A percentile compares a stretch with the other conserved stretches of the same genome.
phyloP scores from a whole-genome alignment of 2,329 filamentous ascomycete genomes.

The Arthroderma sp. region DNA sequence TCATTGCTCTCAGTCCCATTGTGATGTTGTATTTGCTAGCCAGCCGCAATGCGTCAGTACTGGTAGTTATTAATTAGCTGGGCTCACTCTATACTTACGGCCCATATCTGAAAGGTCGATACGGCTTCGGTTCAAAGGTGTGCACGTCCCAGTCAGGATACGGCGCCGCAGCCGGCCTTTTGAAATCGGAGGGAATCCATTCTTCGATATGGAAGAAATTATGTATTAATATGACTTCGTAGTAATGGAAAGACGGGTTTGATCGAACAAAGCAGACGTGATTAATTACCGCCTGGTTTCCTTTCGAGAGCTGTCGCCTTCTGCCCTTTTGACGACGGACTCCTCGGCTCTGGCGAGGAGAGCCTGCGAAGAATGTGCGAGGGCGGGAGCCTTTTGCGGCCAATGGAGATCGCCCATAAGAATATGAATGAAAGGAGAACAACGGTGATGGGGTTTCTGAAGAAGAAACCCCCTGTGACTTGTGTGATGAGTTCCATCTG shows the following conservation, averaged over 20 bases:
- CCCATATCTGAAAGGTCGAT: constrained; percentile 65
- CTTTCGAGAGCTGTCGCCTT: constrained; percentile 25
- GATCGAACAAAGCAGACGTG: background rate
- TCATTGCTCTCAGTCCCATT: constrained; percentile 60
- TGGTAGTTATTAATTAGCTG: too few species aligned
- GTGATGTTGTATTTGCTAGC: constrained; percentile 54
- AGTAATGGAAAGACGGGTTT: background rate
- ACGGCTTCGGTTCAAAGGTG: constrained; percentile 59
- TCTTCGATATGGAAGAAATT: constrained; percentile 19
- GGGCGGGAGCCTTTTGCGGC: background rate
- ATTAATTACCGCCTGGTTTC: constrained; percentile 33
- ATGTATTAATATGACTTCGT: background rate
- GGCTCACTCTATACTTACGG: constrained; percentile 33
- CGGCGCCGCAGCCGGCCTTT: constrained; percentile 44
- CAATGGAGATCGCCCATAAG: constrained; percentile 1
- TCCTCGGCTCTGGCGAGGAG: background rate
- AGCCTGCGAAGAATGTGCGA: background rate
- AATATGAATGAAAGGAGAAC: too few species aligned
- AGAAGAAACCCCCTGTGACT: too few species aligned
- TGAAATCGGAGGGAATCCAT: constrained; percentile 48
- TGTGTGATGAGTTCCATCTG: too few species aligned
- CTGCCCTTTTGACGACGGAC: constrained; percentile 34
- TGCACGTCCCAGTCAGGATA: constrained; percentile 57
- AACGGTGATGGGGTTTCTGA: too few species aligned
- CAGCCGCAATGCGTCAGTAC: background rate